These are phyloP conservation scores for Papilionanthe hybrid DNA, from an alignment of 116 monocot genomes.

Conservation along the genomic window DNA sequence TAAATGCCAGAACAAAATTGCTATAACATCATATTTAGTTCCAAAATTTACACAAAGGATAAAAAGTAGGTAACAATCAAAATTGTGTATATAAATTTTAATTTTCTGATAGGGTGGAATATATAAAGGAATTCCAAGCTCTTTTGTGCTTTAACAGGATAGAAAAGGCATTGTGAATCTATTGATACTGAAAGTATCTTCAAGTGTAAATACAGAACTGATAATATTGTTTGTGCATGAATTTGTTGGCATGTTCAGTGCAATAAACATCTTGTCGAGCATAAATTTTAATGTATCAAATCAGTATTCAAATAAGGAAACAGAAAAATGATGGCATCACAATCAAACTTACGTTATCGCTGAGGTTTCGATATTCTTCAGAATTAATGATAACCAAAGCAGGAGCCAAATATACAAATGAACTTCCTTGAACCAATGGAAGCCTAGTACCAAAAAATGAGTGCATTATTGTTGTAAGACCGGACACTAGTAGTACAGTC, in stretches of 20 bases:
- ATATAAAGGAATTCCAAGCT: background rate
- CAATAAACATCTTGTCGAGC: background rate
- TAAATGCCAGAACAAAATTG: background rate
- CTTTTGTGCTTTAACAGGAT: background rate
- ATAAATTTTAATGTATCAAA: background rate
- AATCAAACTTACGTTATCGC: constrained; percentile 72
- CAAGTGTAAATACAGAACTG: background rate
- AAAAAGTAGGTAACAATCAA: background rate
- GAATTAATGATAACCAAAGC: constrained; percentile 92
- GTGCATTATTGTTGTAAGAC: constrained; percentile 87
- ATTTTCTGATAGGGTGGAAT: background rate
- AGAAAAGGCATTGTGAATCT: background rate
- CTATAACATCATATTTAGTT: background rate
- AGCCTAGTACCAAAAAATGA: constrained; percentile 82
- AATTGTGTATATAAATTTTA: background rate
- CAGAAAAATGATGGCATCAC: constrained; percentile 1
- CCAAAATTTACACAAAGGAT: background rate
- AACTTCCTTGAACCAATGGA: constrained; percentile 97
- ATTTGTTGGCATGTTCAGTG: background rate
- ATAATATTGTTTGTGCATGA: background rate
- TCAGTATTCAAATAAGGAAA: background rate
- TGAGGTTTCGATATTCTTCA: constrained; percentile 91
- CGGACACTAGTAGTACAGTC: constrained; percentile 88
- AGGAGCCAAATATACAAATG: constrained; percentile 95
- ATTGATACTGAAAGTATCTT: background rate